Base-by-base conservation (phyloP, 1,139 yeast genomes). In the Hemisphaericaspora xylanilytica region DNA sequence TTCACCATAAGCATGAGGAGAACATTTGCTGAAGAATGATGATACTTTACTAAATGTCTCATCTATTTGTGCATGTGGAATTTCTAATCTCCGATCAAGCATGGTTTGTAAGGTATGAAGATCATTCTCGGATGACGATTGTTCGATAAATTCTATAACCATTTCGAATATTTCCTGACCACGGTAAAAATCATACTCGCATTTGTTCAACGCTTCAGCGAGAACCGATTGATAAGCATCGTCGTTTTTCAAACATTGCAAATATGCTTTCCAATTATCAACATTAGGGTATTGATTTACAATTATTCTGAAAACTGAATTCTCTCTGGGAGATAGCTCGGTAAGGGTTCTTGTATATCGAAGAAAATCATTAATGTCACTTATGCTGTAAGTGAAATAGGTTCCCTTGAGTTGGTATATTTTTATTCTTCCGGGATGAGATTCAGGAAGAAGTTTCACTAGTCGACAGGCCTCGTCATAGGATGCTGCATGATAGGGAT, bases 41-140 rank as follows among this genome's bases (percentile, higher is more conserved):
- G 83, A 78, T 35, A 61, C 66, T 7, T 60, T 62, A 12, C 64
- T 53, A 45, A 67, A 76, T 0, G 80, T 70, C 0, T 67, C 65
- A 2, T 67, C 68, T 4, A 79, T 42, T 5, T 55, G 47, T 2
- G 48, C 45, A 49, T 75, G 82, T 0, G 82, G 81, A 28, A 56
- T 50, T 8, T 57, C 45, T 3, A 79, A 55, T 21, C 79, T 52
- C 28, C 62, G 54, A 24, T 61, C 43, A 42, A 68, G 66, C 14
- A 68, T 41, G 4, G 53, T 52, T 35, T 54, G 47, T 14, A 59
- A 42, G 18, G 42, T 41, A 12, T 56, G 54, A 29, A 62, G 46
- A 20, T 50, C 51, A 2, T 43, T 49, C 14, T 18, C 7, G 7
- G 45, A 45, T 11, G 40, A 45, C 27, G 39, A 39, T 7, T 49